Conservation (phyloP, 441 rosid genomes). For the Lagerstroemia fauriei region DNA sequence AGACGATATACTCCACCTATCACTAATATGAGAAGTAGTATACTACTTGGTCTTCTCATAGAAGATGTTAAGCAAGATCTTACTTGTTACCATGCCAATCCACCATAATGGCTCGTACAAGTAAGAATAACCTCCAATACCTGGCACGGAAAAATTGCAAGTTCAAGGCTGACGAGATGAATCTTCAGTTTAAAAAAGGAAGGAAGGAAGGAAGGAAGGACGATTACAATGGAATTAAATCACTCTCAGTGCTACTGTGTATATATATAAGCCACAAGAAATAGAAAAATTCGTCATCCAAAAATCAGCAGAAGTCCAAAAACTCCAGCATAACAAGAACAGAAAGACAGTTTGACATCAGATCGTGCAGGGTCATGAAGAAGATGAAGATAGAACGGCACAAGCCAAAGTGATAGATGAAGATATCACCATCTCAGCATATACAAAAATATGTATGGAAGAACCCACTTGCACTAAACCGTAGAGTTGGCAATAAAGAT, state of each 20-base stretch:
- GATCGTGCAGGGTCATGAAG: not conserved
- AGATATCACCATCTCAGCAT: not conserved
- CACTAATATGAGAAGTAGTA: not conserved
- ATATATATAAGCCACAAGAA: too few relatives aligned
- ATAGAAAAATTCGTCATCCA: too few relatives aligned
- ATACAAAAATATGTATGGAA: not conserved
- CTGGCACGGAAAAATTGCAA: slow-evolving; percentile 32
- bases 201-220: too few relatives aligned
- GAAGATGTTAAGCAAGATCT: slow-evolving; percentile 31
- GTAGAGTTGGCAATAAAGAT: not conserved
- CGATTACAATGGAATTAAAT: too few relatives aligned
- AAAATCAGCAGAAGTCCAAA: too few relatives aligned
- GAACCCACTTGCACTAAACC: not conserved
- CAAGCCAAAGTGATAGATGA: too few relatives aligned
- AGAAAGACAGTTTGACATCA: too few relatives aligned
- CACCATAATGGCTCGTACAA: slow-evolving; percentile 79
- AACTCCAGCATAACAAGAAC: too few relatives aligned
- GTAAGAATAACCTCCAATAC: slow-evolving; percentile 73
- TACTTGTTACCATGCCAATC: slow-evolving; percentile 74
- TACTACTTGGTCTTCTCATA: not conserved
- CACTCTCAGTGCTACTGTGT: too few relatives aligned
- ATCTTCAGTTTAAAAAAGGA: too few relatives aligned
- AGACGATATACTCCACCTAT: not conserved
- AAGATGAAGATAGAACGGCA: too few relatives aligned
- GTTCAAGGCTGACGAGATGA: too few relatives aligned